These are phyloP conservation scores for Silene latifolia DNA, from an alignment of 148 eudicot species.

Conservation along the genomic window DNA sequence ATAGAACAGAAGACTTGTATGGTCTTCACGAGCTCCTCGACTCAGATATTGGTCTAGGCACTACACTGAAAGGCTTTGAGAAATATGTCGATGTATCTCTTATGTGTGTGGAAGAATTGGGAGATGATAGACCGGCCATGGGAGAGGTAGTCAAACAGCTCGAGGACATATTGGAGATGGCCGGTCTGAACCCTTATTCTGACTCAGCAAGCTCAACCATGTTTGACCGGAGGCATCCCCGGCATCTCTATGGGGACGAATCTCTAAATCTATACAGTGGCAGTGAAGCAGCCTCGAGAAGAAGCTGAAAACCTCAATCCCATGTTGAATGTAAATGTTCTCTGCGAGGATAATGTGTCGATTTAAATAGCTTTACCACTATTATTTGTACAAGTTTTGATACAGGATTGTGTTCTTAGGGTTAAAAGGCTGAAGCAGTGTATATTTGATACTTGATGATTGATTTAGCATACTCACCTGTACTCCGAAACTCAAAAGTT, in stretches of 20 bases:
- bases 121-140: conserved; percentile 65
- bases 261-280: conserved; percentile 20
- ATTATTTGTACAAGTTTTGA: neutral
- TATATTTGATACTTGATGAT: too few species aligned
- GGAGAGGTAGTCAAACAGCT: conserved; percentile 69
- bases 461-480: neutral
- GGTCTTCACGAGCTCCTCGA: conserved; percentile 32
- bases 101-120: conserved; percentile 71
- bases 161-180: conserved; percentile 36
- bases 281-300: conserved; percentile 11
- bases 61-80: conserved; percentile 30
- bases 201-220: conserved; percentile 23
- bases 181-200: conserved; percentile 27
- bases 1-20: conserved; percentile 25
- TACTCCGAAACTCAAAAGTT: too few species aligned
- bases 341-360: neutral
- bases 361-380: too few species aligned
- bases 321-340: neutral
- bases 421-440: neutral
- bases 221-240: conserved; percentile 11
- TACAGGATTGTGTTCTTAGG: neutral
- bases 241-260: conserved; percentile 20
- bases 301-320: neutral
- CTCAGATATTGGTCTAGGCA: conserved; percentile 34
- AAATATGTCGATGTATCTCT: conserved; percentile 59